Percentiles rank a stretch among this genome's conserved stretches.
Conservation (phyloP, 495 filamentous ascomycete genomes). For the Xanthoparmelia taractica region DNA sequence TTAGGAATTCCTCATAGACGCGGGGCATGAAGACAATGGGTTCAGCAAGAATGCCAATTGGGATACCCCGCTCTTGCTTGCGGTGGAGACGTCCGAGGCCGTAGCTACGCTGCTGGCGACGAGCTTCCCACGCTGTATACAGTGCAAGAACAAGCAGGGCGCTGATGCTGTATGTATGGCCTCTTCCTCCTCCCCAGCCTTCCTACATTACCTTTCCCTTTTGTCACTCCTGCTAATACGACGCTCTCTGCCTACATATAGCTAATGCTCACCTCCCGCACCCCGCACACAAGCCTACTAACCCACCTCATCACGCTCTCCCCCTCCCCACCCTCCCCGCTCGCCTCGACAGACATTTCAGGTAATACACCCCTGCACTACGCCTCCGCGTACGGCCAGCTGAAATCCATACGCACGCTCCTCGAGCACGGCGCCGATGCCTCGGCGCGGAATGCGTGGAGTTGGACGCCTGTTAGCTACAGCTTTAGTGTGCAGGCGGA, state of each 20-base stretch:
- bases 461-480: slow-evolving; percentile 67
- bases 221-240: slow-evolving; percentile 14
- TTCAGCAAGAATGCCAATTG: slow-evolving; percentile 62
- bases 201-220: slow-evolving; percentile 2
- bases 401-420: slow-evolving; percentile 64
- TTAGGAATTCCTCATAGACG: slow-evolving; percentile 25
- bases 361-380: slow-evolving; percentile 76
- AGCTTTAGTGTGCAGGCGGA: slow-evolving; percentile 66
- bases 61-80: slow-evolving; percentile 60
- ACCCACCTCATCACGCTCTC: slow-evolving; percentile 16
- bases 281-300: slow-evolving; percentile 11
- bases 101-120: slow-evolving; percentile 50
- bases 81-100: slow-evolving; percentile 48
- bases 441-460: slow-evolving; percentile 56
- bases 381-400: slow-evolving; percentile 57
- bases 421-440: slow-evolving; percentile 61
- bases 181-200: background rate
- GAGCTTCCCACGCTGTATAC: slow-evolving; percentile 35
- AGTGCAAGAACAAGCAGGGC: slow-evolving; percentile 48
- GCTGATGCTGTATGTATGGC: slow-evolving; percentile 41
- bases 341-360: slow-evolving; percentile 41
- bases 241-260: background rate
- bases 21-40: slow-evolving; percentile 34
- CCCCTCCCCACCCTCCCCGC: slow-evolving; percentile 12
- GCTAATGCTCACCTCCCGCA: slow-evolving; percentile 25